Evolutionary conservation across 164 flowering plant species (phyloP).

Genomic region (Nelumbo lutea): DNA sequence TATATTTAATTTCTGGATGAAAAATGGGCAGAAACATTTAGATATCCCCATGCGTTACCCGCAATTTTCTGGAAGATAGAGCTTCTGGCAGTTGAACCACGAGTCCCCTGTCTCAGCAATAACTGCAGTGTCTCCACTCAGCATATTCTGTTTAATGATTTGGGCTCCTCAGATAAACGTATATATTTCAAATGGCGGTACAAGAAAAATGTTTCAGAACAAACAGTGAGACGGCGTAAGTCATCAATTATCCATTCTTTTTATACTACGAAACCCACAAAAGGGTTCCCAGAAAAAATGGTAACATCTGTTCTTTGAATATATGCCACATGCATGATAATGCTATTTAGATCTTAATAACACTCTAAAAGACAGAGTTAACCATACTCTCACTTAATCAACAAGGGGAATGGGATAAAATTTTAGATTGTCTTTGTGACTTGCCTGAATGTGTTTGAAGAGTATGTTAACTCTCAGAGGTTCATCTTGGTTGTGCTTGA

Average conservation of each 20-base stretch:
- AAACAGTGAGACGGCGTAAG: neutral
- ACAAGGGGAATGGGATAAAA: neutral
- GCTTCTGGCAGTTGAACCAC: constrained; percentile 80
- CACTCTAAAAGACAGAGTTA: neutral
- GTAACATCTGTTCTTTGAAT: neutral
- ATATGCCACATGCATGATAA: neutral
- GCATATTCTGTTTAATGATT: constrained; percentile 39
- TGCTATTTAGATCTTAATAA: neutral
- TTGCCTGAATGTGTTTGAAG: constrained; percentile 72
- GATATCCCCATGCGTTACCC: constrained; percentile 34
- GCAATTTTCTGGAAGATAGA: constrained; percentile 60
- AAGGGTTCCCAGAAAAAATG: neutral
- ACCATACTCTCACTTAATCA: neutral
- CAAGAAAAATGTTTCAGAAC: neutral
- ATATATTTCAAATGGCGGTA: neutral
- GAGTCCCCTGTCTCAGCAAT: constrained; percentile 81
- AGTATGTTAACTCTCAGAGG: constrained; percentile 62
- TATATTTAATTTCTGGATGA: neutral
- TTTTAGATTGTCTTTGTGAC: neutral
- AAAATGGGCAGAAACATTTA: neutral
- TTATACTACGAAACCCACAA: neutral
- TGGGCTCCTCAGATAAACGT: neutral
- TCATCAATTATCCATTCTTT: neutral
- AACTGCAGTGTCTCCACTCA: constrained; percentile 49
- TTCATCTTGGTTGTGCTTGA: constrained; percentile 36